A percentile compares a stretch with the other conserved stretches of the same genome.
phyloP scores from a whole-genome alignment of 345 rosid genomes.

The Geranium brycei region DNA sequence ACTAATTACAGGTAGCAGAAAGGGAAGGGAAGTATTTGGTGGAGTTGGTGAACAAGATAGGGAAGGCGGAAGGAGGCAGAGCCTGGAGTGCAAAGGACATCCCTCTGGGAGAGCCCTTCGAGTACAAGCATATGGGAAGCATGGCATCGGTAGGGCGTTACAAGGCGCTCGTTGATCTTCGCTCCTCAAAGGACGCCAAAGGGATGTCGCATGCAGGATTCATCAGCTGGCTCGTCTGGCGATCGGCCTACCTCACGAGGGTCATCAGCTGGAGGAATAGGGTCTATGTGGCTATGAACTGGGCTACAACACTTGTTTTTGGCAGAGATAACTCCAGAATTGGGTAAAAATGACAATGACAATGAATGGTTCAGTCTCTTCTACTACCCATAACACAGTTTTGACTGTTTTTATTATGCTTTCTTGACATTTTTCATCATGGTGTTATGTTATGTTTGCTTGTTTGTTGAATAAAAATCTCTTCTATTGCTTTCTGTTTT shows the following conservation, averaged over 20 bases:
- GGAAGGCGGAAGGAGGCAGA: constrained; percentile 39
- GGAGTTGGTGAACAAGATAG: constrained; percentile 37
- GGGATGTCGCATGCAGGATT: constrained; percentile 54
- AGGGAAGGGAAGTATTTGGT: constrained; percentile 57
- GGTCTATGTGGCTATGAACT: constrained; percentile 57
- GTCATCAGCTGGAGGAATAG: constrained; percentile 72
- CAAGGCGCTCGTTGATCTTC: constrained; percentile 60
- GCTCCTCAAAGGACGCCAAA: constrained; percentile 52
- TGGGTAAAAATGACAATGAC: constrained; percentile 14
- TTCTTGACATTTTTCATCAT: too few species aligned
- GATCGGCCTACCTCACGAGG: constrained; percentile 59
- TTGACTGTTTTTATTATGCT: too few species aligned
- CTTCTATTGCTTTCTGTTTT: too few species aligned
- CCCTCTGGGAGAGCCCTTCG: constrained; percentile 43
- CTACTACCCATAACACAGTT: too few species aligned
- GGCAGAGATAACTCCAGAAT: constrained; percentile 63
- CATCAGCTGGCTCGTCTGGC: constrained; percentile 50
- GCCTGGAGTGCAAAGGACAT: constrained; percentile 30
- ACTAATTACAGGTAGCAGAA: constrained; percentile 42
- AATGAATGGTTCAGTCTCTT: too few species aligned
- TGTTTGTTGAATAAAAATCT: too few species aligned
- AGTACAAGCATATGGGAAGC: constrained; percentile 55
- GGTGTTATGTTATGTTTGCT: too few species aligned
- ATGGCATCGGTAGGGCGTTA: constrained; percentile 66
- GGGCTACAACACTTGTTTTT: constrained; percentile 65